Evolutionary conservation across 192 early-diverging fungal genomes (phyloP).

Genomic region (Coemansia sp.): DNA sequence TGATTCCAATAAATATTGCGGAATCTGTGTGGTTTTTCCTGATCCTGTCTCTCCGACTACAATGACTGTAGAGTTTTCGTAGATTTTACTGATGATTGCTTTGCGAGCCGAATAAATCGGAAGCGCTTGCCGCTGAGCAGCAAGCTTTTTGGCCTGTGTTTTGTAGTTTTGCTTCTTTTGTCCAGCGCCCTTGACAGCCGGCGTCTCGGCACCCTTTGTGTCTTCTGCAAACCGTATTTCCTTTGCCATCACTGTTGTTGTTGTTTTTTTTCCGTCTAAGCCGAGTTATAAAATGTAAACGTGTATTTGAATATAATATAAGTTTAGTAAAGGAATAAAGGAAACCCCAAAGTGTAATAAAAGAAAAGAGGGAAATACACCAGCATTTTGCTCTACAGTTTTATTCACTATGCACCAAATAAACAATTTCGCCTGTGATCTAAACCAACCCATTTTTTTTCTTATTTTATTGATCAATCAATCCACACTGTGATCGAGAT

Average conservation of each 20-base stretch:
- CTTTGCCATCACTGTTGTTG: neutral
- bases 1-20: slow-evolving; percentile 82
- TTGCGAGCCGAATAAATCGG: slow-evolving; percentile 53
- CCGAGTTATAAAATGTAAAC: neutral
- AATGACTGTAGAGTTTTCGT: slow-evolving; percentile 53
- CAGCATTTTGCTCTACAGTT: too few species aligned
- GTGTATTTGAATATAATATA: too few species aligned
- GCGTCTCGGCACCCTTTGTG: neutral
- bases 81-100: slow-evolving; percentile 15
- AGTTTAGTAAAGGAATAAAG: too few species aligned
- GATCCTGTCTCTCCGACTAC: slow-evolving; percentile 79
- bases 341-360: too few species aligned
- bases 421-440: too few species aligned
- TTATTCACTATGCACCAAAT: too few species aligned
- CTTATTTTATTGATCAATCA: too few species aligned
- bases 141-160: slow-evolving; percentile 15
- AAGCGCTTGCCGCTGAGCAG: slow-evolving; percentile 40
- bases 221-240: neutral
- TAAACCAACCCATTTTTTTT: too few species aligned
- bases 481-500: neutral
- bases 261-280: too few species aligned
- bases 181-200: neutral
- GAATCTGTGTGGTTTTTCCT: slow-evolving; percentile 89
- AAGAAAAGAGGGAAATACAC: too few species aligned
- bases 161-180: slow-evolving; percentile 8